Evolutionary conservation across 495 filamentous ascomycete genomes (phyloP).

Genomic region (Barbatosphaeria neglecta): DNA sequence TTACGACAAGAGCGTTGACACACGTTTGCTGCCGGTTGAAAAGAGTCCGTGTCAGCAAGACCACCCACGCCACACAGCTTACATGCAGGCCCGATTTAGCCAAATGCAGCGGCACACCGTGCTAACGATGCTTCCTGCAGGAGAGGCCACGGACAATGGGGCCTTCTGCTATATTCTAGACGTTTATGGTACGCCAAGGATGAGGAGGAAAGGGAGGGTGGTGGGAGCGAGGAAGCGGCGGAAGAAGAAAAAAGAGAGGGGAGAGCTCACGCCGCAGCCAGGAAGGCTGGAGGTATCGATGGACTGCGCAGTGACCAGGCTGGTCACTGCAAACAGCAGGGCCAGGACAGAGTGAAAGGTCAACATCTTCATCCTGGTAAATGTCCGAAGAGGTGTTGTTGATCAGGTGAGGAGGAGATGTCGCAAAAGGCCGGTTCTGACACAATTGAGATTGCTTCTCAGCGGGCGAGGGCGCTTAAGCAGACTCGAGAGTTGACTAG

Average conservation of each 20-base stretch:
- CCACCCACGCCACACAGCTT: neutral
- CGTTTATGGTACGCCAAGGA: neutral
- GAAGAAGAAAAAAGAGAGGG: neutral
- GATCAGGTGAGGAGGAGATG: too few relatives aligned
- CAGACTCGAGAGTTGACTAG: neutral
- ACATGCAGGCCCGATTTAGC: neutral
- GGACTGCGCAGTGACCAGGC: conserved; percentile 9
- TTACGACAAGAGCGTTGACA: conserved; percentile 2
- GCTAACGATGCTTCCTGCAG: neutral
- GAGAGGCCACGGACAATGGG: neutral
- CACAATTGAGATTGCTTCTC: neutral
- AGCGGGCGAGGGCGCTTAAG: neutral
- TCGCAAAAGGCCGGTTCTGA: too few relatives aligned
- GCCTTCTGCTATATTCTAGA: neutral
- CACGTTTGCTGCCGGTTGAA: conserved; percentile 9
- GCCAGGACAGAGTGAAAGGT: conserved; percentile 4
- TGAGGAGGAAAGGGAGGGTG: neutral
- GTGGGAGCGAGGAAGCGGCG: neutral
- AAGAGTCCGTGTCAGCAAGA: conserved; percentile 7
- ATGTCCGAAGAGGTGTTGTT: too few relatives aligned
- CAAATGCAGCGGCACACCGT: neutral
- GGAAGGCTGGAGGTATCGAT: conserved; percentile 7
- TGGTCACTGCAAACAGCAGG: conserved; percentile 10
- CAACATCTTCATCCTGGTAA: conserved; percentile 8
- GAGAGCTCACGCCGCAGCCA: conserved; percentile 14